Evolutionary conservation across 192 early-diverging fungal species (phyloP), one percentile per base, ranked within the genome.

Genomic region (Mortierella antarctica): DNA sequence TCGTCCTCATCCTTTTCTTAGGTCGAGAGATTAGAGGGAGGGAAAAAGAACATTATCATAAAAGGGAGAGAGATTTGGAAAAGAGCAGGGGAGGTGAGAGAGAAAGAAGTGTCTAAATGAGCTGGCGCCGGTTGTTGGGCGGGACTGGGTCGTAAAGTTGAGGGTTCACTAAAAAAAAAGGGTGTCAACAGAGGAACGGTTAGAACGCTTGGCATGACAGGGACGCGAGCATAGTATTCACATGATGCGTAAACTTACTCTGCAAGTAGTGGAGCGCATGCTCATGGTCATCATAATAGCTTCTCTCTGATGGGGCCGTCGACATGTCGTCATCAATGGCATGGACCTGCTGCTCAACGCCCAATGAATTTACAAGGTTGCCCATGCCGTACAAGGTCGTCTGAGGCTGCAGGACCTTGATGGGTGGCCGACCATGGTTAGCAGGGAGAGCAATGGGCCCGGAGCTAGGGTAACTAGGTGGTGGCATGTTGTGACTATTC

Each of bases 331-430:
- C 31, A 31, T 31, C 31, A 31, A 63, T 31, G 7, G 67, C 42
- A 39, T 80, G 77, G 9, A 68, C 42, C 60, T 80, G 77, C 42
- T 71, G 70, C 45, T 80, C 77, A 40, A 80, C 52, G 21, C 77
- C 77, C 53, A 80, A n/a, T 1, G 70, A 68, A 44, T 80, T 80
- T 1, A 66, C 54, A 21, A 80, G 62, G 5, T 57, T 56, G 13
- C 77, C 77, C 77, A 80, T 80, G 20, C 77, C 77, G 15, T 80
- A 80, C 2, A 80, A 60, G 6, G 77, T 48, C 23, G 50, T 44
- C 31, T 80, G 77, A 6, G 70, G 70, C 23, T 79, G 76, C 40
- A 80, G 41, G 0, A 67, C 60, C 54, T 72, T 80, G 59, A 80
- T 39, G 6, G 60, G 9, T 14, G 55, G 66, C 7, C 66, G 55